Percentiles rank a stretch among this genome's conserved stretches.
These are phyloP conservation scores for Neurospora tetrasperma DNA, from an alignment of 495 filamentous ascomycete genomes.

Conservation along the genomic window DNA sequence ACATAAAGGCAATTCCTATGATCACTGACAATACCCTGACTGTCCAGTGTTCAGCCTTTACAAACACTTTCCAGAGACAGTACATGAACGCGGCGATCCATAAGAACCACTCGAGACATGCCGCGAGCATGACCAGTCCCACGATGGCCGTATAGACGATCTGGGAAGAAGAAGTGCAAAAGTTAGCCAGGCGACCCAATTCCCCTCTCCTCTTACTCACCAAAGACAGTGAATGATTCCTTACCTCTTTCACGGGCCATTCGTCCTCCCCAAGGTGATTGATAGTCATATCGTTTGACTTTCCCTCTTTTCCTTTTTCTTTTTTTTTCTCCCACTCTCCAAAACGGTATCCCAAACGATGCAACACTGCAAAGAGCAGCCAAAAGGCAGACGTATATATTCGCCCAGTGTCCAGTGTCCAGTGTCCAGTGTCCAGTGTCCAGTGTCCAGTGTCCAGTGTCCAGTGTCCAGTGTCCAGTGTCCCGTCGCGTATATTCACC, in stretches of 20 bases:
- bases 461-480: no score
- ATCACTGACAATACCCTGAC: constrained; percentile 65
- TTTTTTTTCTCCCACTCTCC: no score
- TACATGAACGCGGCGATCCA: constrained; percentile 91
- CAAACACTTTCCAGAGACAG: constrained; percentile 77
- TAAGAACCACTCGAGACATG: constrained; percentile 86
- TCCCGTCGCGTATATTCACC: no score
- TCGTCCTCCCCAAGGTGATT: neutral
- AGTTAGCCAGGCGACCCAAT: no score
- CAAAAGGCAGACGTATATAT: no score
- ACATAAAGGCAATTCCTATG: constrained; percentile 62
- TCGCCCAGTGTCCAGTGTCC: no score
- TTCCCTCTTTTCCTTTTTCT: constrained; percentile 24
- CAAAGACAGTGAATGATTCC: no score
- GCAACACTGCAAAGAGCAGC: no score
- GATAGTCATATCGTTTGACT: constrained; percentile 21
- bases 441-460: no score
- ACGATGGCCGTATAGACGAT: constrained; percentile 72
- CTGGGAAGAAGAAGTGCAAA: constrained; percentile 9
- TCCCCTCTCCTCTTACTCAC: no score
- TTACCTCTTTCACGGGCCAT: constrained; percentile 59
- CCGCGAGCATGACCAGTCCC: constrained; percentile 71
- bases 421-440: no score
- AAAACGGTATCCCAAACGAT: no score
- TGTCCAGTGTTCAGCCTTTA: constrained; percentile 83